Percentiles rank a stretch among this genome's conserved stretches.
phyloP scores from a whole-genome alignment of 306 rosid genomes.

The Herpetospermum pedunculosum region DNA sequence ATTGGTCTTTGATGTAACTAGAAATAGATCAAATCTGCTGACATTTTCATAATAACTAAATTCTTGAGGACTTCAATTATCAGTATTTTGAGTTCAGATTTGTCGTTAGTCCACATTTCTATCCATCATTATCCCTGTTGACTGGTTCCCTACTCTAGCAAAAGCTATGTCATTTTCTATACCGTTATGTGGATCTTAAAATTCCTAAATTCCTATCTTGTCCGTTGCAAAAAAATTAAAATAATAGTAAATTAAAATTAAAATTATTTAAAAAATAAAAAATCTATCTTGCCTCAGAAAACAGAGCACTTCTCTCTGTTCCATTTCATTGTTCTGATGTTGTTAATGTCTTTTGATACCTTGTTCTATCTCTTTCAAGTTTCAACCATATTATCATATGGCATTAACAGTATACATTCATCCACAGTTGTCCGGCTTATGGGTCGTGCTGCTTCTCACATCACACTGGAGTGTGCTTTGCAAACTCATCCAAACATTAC shows the following conservation, averaged over 20 bases:
- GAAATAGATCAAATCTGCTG: background rate
- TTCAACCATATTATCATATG: background rate
- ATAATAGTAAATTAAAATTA: background rate
- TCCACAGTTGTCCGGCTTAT: conserved; percentile 87
- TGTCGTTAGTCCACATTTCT: background rate
- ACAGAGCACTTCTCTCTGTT: conserved; percentile 2
- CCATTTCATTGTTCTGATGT: background rate
- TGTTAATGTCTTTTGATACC: background rate
- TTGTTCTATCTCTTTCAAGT: background rate
- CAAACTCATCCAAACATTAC: conserved; percentile 98
- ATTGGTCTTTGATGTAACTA: background rate
- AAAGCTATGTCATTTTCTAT: background rate
- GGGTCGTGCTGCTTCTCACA: conserved; percentile 99
- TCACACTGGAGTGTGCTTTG: conserved; percentile 92
- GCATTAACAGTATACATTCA: background rate
- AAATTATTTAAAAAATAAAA: background rate
- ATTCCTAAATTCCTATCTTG: background rate
- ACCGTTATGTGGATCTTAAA: background rate
- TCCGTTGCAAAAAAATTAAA: background rate
- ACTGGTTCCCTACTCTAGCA: background rate
- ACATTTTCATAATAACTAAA: background rate
- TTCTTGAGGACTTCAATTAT: background rate
- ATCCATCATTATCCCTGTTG: background rate
- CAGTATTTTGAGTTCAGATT: background rate
- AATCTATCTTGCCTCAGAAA: background rate